Percentiles rank a stretch among this genome's conserved stretches.
Conservation (phyloP, 305 asterid genomes). For the Euphrasia arctica region DNA sequence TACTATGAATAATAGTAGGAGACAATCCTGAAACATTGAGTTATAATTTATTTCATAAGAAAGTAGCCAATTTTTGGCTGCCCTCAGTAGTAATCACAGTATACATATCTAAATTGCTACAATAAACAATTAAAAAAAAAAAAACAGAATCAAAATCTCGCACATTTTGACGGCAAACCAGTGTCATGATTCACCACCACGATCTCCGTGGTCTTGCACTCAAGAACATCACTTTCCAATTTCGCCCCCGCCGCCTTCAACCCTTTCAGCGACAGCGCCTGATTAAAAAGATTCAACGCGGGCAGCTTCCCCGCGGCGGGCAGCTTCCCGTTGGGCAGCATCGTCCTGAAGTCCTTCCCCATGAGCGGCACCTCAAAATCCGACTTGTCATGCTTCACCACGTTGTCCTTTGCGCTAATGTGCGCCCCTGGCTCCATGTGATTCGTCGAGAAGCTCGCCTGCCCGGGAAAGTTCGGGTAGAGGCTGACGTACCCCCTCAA, state of each 20-base stretch:
- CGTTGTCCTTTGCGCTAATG: conserved; percentile 79
- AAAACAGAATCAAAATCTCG: conserved; percentile 40
- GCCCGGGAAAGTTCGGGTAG: conserved; percentile 85
- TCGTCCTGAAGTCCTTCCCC: conserved; percentile 54
- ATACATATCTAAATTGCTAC: no score
- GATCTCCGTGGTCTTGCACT: conserved; percentile 48
- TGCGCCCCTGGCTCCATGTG: conserved; percentile 99
- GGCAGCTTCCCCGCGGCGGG: conserved; percentile 88
- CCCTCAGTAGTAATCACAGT: no score
- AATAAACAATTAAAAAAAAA: conserved; percentile 2
- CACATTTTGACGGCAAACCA: conserved; percentile 82
- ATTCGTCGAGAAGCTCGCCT: conserved; percentile 90
- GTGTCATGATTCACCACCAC: conserved; percentile 60
- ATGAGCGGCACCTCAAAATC: conserved; percentile 90
- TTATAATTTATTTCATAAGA: no score
- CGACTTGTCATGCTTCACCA: conserved; percentile 60
- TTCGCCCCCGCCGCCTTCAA: conserved; percentile 88
- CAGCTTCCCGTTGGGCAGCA: conserved; percentile 70
- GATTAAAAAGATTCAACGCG: conserved; percentile 72
- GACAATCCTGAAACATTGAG: no score
- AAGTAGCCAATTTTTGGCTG: no score
- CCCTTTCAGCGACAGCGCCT: conserved; percentile 78
- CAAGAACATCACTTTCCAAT: conserved; percentile 70
- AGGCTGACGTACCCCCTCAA: conserved; percentile 79
- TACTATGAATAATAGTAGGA: no score